Base-by-base conservation (phyloP, 306 rosid species). In the Citrullus mucosospermus region DNA sequence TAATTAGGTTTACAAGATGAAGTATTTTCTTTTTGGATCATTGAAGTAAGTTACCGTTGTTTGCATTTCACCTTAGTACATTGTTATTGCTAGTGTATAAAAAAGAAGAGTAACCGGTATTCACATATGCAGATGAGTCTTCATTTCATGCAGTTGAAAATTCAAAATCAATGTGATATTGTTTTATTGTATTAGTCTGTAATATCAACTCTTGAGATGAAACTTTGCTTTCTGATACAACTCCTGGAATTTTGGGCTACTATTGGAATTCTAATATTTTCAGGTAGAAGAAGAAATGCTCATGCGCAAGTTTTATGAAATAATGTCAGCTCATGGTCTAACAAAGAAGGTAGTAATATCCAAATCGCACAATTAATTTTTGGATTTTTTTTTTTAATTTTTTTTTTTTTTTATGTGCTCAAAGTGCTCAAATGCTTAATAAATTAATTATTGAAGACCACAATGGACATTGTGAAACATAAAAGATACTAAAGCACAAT, bases 211-310 rank as follows among this genome's bases (percentile, higher is more conserved):
- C 32, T 68, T 41, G 75, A 41, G 34, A 41, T 68, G 55, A 41
- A 68, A n/a, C 17, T 20, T 43, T 39, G 4, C 30, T 12, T 68
- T 68, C 46, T 22, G 38, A 70, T 1, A n/a, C 4, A 4, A 41
- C 13, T 39, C n/a, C 74, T 67, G 12, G 30, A 67, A 18, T n/a
- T 67, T 41, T 20, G 30, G 28, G 74, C 43, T 67, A 67, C 9
- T 9, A n/a, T 41, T 46, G 41, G 12, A 14, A 32, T 71, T 48
- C 57, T 78, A 58, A n/a, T 46, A 81, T 75, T 38, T 76, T 76
- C 71, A 84, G 91, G 89, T 82, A n/a, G 91, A 84, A 83, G 91
- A 88, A 80, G 89, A 85, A 80, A 88, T 85, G 91, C 80, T 88
- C 69, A 85, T 84, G 91, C 84, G 84, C 60, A 88, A 88, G 46